Evolutionary conservation across 2,329 filamentous ascomycete species (phyloP).

Genomic region (Chrysoporthe puriensis): DNA sequence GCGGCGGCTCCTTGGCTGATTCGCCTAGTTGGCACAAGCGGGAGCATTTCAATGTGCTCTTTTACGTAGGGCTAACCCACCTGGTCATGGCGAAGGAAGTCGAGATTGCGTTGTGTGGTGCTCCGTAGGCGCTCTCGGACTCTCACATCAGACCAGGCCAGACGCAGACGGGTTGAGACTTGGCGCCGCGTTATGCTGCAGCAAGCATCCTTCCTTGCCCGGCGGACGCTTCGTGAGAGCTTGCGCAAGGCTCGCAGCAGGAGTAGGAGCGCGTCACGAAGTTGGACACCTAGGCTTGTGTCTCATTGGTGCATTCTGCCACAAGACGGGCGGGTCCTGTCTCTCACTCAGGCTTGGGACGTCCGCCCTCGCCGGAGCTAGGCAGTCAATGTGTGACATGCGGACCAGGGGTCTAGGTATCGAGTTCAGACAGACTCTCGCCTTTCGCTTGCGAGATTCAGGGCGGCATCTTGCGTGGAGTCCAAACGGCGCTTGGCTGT

Average conservation of each 20-base stretch:
- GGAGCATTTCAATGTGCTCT: constrained; percentile 9
- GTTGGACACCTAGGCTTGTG: constrained; percentile 18
- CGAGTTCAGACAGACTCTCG: constrained; percentile 16
- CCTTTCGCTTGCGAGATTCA: constrained; percentile 21
- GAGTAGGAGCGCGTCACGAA: constrained; percentile 16
- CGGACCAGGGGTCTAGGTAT: constrained; percentile 21
- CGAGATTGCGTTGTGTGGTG: constrained; percentile 8
- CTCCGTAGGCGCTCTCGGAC: constrained; percentile 23
- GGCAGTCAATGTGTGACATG: constrained; percentile 22
- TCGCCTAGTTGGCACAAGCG: constrained; percentile 23
- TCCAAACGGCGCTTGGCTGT: constrained; percentile 14
- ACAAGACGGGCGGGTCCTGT: constrained; percentile 18
- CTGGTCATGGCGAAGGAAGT: constrained; percentile 19
- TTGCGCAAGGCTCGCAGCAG: constrained; percentile 27
- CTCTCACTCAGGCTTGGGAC: constrained; percentile 22
- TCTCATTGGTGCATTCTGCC: constrained; percentile 27
- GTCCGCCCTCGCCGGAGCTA: constrained; percentile 20
- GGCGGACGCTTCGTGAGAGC: constrained; percentile 26
- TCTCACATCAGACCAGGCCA: constrained; percentile 28
- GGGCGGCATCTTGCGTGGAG: constrained; percentile 23
- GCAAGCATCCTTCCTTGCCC: constrained; percentile 28
- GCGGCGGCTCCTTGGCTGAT: constrained; percentile 19
- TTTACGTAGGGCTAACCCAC: constrained; percentile 21
- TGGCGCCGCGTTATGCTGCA: constrained; percentile 30
- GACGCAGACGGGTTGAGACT: constrained; percentile 25